Base-by-base conservation (phyloP, 129 eudicot genomes). In the Saposhnikovia divaricata region DNA sequence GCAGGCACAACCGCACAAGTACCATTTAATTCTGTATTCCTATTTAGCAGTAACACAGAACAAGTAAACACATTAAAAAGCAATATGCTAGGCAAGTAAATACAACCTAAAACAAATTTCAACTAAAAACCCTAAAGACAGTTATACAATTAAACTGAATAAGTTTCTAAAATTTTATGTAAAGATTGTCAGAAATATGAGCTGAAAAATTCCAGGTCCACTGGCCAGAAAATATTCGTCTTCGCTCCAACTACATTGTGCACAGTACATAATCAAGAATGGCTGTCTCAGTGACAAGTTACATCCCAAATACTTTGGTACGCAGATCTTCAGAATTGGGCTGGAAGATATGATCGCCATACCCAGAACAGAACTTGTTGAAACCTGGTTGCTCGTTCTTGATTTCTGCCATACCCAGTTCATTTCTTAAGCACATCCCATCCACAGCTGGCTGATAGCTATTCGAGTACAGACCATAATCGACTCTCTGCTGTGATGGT, bases 301-400 rank as follows among this genome's bases (percentile, higher is more conserved):
- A 90, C 92, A 92, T 84, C 84, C 93, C 93, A 84, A 90, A 92
- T 79, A 92, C 89, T 80, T 89, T 83, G 80, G 84, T 77, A 85
- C 83, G 90, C 83, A 88, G 83, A 87, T 92, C 97, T 40, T 89
- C 90, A 57, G 96, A 82, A 85, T 82, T 82, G 79, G 91, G 88
- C 89, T 88, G 91, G 47, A 84, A 86, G 82, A 82, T 86, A 77
- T 81, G 68, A 78, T 87, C 97, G 68, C 90, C 88, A 85, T 90
- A 87, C 77, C 93, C 90, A 5, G 90, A 83, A 80, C 76, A 87
- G 82, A 83, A 87, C 53, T 78, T 86, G 81, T 85, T 84, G 55
- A 79, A 85, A 63, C 90, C 92, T 86, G 88, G 31, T 61, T 78
- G 85, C 85, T 87, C 91, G 45, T 84, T 86, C 88, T 87, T 81